phyloP scores from a whole-genome alignment of 2,329 filamentous ascomycete species.

The Aspergillus clavatus region DNA sequence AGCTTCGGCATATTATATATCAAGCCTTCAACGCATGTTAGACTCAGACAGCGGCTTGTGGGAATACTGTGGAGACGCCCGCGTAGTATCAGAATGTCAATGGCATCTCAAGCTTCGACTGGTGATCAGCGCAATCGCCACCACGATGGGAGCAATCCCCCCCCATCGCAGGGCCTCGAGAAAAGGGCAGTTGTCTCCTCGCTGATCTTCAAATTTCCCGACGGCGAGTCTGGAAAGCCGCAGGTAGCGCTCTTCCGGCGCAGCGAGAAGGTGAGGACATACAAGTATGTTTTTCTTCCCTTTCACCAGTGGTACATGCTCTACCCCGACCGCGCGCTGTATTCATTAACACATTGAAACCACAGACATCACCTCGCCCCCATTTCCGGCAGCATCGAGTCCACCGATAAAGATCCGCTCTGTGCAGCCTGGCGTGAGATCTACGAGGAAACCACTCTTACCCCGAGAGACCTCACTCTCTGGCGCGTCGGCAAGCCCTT shows the following conservation, averaged over 20 bases:
- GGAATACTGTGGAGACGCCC: background rate
- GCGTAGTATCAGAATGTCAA: slow-evolving; percentile 1
- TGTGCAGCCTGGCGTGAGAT: slow-evolving; percentile 60
- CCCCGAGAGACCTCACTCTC: slow-evolving; percentile 43
- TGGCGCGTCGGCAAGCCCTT: slow-evolving; percentile 57
- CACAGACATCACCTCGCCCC: slow-evolving; percentile 55
- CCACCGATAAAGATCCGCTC: slow-evolving; percentile 49
- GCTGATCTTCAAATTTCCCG: slow-evolving; percentile 36
- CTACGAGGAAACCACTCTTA: slow-evolving; percentile 57
- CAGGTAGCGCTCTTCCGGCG: slow-evolving; percentile 59
- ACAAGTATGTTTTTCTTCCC: slow-evolving; percentile 43
- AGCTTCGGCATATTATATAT: no score
- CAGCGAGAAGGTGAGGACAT: slow-evolving; percentile 56
- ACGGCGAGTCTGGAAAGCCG: slow-evolving; percentile 23
- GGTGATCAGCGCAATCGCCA: no score
- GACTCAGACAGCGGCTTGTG: no score
- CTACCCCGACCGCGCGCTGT: no score
- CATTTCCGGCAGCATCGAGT: slow-evolving; percentile 58
- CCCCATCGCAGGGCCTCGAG: slow-evolving; percentile 7
- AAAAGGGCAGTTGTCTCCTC: slow-evolving; percentile 41
- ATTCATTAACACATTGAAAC: no score
- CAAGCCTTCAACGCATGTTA: no score
- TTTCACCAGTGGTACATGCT: background rate
- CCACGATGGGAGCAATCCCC: no score
- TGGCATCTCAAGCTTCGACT: no score